Base-by-base conservation (phyloP, 345 rosid species). In the Psidium friedrichsthalianum region DNA sequence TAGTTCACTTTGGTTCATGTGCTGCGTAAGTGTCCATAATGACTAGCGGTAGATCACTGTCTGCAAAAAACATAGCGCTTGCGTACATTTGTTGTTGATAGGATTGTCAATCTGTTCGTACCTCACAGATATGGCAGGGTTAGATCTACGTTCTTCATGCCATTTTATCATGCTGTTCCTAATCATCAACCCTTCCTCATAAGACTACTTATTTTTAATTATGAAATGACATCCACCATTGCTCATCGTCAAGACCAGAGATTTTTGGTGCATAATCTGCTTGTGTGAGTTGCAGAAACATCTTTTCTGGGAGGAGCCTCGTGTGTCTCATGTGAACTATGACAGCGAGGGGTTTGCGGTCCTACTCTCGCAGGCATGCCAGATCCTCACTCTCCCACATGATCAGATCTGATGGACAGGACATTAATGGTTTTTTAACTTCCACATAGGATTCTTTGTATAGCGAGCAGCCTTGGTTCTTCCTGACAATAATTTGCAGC, bases 231-330 rank as follows among this genome's bases (percentile, higher is more conserved):
- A 16, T 16, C 18, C 78, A 20, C 22, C 24, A 8, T 64, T 18
- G 22, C 78, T 64, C 78, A 64, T 52, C 83, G 8, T 82, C 42
- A 15, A 69, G 42, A 69, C 25, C 74, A 52, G 18, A 29, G 12
- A 12, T 55, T 69, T 53, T 74, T 21, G 27, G n/a, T 84, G 51
- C 32, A 36, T 61, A 44, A 84, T 40, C 53, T 8, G 20, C 57
- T 25, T 74, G 51, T 40, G 53, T 21, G 51, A 82, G 42, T 56
- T 82, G 88, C 89, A 90, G 92, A 80, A 82, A 87, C 64, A 40
- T 87, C 44, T 87, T 88, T 29, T 55, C 86, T 22, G 87, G 90
- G 85, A 89, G 89, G 87, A 85, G 86, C 85, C 86, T 88, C 14
- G 81, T 88, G 69, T 87, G 89, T 56, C 85, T 87, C 54, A 82